Percentiles rank a stretch among this genome's conserved stretches.
phyloP scores from a whole-genome alignment of 1,284 basidiomycete genomes.

The Cutaneotrichosporon mucoides region DNA sequence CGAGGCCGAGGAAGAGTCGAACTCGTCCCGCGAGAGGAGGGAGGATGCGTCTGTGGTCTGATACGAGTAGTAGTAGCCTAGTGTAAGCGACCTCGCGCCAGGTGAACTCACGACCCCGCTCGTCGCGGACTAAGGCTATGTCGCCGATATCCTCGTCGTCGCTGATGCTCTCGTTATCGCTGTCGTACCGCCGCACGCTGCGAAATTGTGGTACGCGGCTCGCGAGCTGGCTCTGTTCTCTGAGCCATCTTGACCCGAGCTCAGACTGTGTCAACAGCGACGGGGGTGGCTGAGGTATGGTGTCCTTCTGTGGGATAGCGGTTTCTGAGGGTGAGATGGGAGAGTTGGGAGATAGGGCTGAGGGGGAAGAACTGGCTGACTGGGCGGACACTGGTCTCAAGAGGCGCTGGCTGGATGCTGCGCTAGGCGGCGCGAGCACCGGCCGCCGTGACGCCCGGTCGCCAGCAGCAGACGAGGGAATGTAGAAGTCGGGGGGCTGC shows the following conservation, averaged over 20 bases:
- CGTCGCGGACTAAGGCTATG: slow-evolving; percentile 42
- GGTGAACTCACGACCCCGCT: slow-evolving; percentile 40
- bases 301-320: background rate
- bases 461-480: too few relatives aligned
- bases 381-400: background rate
- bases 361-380: background rate
- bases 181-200: slow-evolving; percentile 25
- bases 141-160: slow-evolving; percentile 41
- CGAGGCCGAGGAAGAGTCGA: background rate
- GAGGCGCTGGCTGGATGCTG: too few relatives aligned
- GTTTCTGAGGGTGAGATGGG: slow-evolving; percentile 1
- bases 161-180: slow-evolving; percentile 39
- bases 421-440: background rate
- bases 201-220: slow-evolving; percentile 19
- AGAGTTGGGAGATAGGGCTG: background rate
- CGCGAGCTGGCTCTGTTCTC: slow-evolving; percentile 64
- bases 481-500: too few relatives aligned
- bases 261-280: slow-evolving; percentile 49
- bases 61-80: slow-evolving; percentile 50
- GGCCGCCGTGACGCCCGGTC: background rate
- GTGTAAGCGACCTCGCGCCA: slow-evolving; percentile 3
- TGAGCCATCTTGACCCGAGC: slow-evolving; percentile 72
- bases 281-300: slow-evolving; percentile 12
- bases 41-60: slow-evolving; percentile 32
- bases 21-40: slow-evolving; percentile 22